A percentile compares a stretch with the other conserved stretches of the same genome.
Evolutionary conservation across 306 rosid genomes (phyloP).

Genomic region (Fragaria nilgerrensis): DNA sequence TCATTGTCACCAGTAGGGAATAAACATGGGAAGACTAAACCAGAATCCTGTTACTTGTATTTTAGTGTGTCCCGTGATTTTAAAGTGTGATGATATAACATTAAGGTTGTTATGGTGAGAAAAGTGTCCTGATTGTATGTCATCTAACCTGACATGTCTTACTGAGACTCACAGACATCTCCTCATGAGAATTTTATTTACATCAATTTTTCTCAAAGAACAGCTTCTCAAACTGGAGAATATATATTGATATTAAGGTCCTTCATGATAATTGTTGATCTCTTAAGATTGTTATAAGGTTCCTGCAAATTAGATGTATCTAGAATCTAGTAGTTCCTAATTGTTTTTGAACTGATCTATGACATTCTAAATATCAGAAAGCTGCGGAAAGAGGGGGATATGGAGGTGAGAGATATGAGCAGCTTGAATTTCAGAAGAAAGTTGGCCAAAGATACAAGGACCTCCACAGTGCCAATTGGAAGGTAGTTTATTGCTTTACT

Average conservation of each 20-base stretch:
- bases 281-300: not conserved
- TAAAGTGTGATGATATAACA: not conserved
- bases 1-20: not conserved
- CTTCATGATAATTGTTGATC: not conserved
- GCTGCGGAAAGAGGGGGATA: constrained; percentile 93
- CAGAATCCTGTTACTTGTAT: not conserved
- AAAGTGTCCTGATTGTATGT: not conserved
- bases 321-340: not conserved
- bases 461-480: constrained; percentile 70
- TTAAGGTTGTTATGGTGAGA: not conserved
- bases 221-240: not conserved
- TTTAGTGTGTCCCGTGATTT: not conserved
- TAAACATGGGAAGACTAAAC: not conserved
- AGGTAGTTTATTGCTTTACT: constrained; percentile 47
- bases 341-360: not conserved
- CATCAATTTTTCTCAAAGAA: not conserved
- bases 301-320: not conserved
- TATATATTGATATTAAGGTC: not conserved
- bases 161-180: not conserved
- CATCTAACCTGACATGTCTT: not conserved
- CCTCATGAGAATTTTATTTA: not conserved
- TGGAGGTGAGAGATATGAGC: constrained; percentile 93
- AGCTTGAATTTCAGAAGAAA: constrained; percentile 70
- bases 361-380: constrained; percentile 47
- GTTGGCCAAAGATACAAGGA: constrained; percentile 58